Evolutionary conservation across 176 grass and related monocot genomes (phyloP).

Genomic region (Triticum timopheevii): DNA sequence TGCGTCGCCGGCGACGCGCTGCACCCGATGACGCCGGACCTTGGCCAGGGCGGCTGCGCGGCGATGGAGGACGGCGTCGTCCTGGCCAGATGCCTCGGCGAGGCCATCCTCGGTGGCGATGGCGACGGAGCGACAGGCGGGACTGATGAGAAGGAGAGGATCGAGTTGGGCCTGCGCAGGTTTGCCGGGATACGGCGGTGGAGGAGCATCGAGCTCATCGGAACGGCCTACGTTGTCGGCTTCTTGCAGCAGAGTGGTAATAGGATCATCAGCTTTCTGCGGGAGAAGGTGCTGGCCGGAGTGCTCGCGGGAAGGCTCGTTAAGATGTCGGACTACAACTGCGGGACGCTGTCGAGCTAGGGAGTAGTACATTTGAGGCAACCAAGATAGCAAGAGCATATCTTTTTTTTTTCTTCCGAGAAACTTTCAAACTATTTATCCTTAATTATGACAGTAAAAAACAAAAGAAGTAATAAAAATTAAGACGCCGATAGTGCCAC

Average conservation of each 20-base stretch:
- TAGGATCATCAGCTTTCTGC: slow-evolving; percentile 18
- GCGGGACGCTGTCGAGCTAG: not conserved
- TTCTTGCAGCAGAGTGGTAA: slow-evolving; percentile 36
- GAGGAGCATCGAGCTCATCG: slow-evolving; percentile 43
- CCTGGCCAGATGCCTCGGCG: not conserved
- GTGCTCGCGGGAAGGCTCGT: not conserved
- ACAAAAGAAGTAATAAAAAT: too few relatives aligned
- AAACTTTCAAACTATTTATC: too few relatives aligned
- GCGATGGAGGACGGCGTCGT: slow-evolving; percentile 15
- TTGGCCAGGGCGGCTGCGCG: slow-evolving; percentile 9
- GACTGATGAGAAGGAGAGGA: not conserved
- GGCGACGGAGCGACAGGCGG: not conserved
- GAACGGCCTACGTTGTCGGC: slow-evolving; percentile 21
- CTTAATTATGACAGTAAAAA: too few relatives aligned
- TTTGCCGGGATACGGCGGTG: slow-evolving; percentile 36
- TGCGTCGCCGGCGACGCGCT: slow-evolving; percentile 5
- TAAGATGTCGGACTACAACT: slow-evolving; percentile 26
- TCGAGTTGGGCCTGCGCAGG: slow-evolving; percentile 27
- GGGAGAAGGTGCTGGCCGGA: slow-evolving; percentile 31
- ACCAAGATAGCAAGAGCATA: too few relatives aligned
- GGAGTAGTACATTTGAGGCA: too few relatives aligned
- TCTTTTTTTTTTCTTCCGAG: too few relatives aligned
- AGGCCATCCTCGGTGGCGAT: not conserved
- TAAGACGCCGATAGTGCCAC: too few relatives aligned
- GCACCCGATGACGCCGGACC: slow-evolving; percentile 20